These are phyloP conservation scores for Tricharina praecox DNA, from an alignment of 495 filamentous ascomycete species.

Conservation along the genomic window DNA sequence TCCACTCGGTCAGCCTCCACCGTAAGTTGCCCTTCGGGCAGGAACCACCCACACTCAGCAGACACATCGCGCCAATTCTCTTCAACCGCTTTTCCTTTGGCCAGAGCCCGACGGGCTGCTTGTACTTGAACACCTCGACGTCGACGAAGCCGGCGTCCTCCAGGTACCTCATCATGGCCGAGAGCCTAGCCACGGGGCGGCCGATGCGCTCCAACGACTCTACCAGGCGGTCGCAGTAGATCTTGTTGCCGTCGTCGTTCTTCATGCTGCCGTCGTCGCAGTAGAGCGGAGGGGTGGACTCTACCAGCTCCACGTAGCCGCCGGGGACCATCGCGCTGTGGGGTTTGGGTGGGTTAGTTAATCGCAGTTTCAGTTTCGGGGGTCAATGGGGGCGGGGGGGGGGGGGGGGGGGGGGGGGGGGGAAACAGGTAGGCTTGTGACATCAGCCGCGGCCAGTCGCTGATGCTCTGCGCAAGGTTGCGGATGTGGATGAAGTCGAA, in stretches of 20 bases:
- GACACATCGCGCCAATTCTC: constrained; percentile 28
- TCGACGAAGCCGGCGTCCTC: constrained; percentile 7
- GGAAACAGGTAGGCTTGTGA: too few species aligned
- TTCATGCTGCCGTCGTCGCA: background rate
- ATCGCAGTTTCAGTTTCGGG: too few species aligned
- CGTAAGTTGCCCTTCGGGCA: background rate
- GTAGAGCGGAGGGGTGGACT: constrained; percentile 17
- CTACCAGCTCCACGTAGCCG: constrained; percentile 47
- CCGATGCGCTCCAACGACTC: background rate
- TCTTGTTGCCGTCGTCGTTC: background rate
- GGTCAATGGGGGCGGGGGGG: too few species aligned
- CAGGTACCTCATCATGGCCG: background rate
- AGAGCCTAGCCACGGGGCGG: background rate
- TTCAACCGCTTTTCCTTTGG: constrained; percentile 34
- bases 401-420: too few species aligned
- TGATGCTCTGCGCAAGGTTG: too few species aligned
- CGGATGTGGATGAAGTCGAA: too few species aligned
- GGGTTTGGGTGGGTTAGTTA: too few species aligned
- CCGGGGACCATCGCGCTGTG: too few species aligned
- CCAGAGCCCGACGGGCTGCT: constrained; percentile 32
- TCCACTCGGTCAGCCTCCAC: background rate
- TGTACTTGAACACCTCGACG: constrained; percentile 3
- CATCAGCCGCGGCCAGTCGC: too few species aligned
- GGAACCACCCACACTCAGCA: background rate
- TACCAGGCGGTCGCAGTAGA: background rate